Conservation (phyloP, 345 rosid genomes). For the Moricandia arvensis region DNA sequence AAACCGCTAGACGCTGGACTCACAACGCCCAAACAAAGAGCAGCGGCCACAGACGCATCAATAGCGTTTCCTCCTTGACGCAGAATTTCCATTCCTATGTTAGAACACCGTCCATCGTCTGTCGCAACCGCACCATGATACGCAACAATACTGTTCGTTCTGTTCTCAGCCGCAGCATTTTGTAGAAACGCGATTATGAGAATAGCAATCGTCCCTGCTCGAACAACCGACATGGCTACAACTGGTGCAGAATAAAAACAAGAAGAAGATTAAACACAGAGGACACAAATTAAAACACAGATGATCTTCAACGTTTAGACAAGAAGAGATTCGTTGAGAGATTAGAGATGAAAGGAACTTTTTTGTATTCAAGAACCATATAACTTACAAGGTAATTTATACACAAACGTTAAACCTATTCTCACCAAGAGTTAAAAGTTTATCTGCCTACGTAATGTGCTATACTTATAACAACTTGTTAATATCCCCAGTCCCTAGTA, state of each 20-base stretch:
- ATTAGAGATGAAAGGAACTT: background rate
- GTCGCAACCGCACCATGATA: conserved; percentile 51
- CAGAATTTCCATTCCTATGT: conserved; percentile 41
- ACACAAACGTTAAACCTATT: background rate
- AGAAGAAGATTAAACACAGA: background rate
- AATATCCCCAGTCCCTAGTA: background rate
- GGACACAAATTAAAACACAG: background rate
- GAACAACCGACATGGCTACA: conserved; percentile 13
- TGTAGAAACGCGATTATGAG: conserved; percentile 10
- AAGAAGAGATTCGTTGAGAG: background rate
- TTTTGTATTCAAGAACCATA: background rate
- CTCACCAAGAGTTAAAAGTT: background rate
- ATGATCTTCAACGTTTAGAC: background rate
- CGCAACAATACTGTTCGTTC: conserved; percentile 35
- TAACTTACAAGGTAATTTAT: background rate
- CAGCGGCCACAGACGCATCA: conserved; percentile 57
- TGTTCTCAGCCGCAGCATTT: background rate
- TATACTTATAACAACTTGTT: background rate
- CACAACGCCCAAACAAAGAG: conserved; percentile 63
- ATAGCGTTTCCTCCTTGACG: conserved; percentile 55
- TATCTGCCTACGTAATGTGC: background rate
- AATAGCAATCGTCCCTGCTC: conserved; percentile 4
- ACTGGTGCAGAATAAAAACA: background rate
- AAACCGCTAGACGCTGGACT: conserved; percentile 60
- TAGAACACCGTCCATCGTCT: conserved; percentile 56